Percentiles rank a stretch among this genome's conserved stretches.
Conservation (phyloP, 768 basidiomycete genomes). For the Mycena pura region DNA sequence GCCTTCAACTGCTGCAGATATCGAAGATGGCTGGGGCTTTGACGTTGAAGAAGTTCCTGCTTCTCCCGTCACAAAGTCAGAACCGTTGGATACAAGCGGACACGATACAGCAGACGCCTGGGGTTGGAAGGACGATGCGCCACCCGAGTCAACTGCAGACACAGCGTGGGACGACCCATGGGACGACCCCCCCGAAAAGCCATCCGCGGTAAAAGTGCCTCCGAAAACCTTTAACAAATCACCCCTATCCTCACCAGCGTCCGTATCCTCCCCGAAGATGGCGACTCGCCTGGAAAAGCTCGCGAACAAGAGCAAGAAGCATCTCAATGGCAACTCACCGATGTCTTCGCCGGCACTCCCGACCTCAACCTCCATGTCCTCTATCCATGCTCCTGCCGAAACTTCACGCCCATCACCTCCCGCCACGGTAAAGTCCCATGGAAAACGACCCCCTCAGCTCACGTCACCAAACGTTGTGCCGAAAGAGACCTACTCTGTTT, state of each 20-base stretch:
- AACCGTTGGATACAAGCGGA: constrained; percentile 21
- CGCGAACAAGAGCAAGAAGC: constrained; percentile 60
- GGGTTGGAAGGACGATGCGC: constrained; percentile 75
- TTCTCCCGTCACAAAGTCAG: constrained; percentile 7
- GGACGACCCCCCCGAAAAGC: constrained; percentile 52
- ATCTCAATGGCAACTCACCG: constrained; percentile 40
- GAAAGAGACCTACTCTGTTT: constrained; percentile 69
- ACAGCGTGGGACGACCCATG: constrained; percentile 73
- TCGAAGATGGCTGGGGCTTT: constrained; percentile 30
- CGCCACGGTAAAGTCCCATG: constrained; percentile 25
- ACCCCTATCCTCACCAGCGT: constrained; percentile 8
- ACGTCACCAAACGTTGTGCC: constrained; percentile 28
- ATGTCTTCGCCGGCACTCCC: constrained; percentile 25
- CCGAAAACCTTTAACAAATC: constrained; percentile 25
- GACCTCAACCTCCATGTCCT: constrained; percentile 9
- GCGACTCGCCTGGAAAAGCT: constrained; percentile 67
- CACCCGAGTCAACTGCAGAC: constrained; percentile 47
- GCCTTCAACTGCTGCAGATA: constrained; percentile 1
- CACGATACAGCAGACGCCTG: constrained; percentile 59
- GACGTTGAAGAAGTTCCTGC: constrained; percentile 25
- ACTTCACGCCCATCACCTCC: constrained; percentile 30
- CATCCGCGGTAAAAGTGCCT: constrained; percentile 32
- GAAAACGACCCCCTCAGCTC: constrained; percentile 36
- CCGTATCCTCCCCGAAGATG: constrained; percentile 48
- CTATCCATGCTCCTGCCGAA: constrained; percentile 30